These are phyloP conservation scores for Rhamnella rubrinervis DNA, from an alignment of 331 rosid species.

Conservation along the genomic window DNA sequence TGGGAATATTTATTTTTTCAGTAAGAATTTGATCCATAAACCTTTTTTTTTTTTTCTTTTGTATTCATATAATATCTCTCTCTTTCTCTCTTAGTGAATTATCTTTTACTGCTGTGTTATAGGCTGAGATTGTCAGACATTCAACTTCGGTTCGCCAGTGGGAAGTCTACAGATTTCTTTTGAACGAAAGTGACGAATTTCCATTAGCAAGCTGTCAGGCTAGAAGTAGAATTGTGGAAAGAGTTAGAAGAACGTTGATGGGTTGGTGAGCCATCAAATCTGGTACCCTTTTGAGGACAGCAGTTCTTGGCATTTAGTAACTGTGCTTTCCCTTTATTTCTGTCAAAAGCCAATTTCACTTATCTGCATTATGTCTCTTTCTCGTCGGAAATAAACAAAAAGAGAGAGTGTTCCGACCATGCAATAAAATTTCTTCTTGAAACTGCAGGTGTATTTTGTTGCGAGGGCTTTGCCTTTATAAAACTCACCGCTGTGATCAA, in stretches of 20 bases:
- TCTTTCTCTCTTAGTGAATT: not conserved
- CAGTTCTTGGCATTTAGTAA: slow-evolving; percentile 4
- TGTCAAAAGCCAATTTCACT: not conserved
- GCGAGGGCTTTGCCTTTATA: not conserved
- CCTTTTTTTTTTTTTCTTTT: slow-evolving; percentile 1
- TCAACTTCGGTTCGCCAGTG: slow-evolving; percentile 70
- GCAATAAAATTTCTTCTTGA: slow-evolving; percentile 1
- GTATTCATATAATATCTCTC: not conserved
- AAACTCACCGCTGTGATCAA: no score
- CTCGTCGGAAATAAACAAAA: slow-evolving; percentile 6
- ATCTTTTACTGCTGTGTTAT: not conserved
- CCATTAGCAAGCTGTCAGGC: slow-evolving; percentile 54
- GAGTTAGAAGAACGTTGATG: slow-evolving; percentile 77
- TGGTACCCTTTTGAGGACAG: slow-evolving; percentile 8
- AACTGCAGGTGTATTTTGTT: slow-evolving; percentile 13
- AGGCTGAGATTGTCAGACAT: slow-evolving; percentile 89
- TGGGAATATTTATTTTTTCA: slow-evolving; percentile 53
- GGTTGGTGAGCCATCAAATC: slow-evolving; percentile 58
- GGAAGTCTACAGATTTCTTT: slow-evolving; percentile 83
- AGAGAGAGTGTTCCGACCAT: not conserved
- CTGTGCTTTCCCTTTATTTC: slow-evolving; percentile 1
- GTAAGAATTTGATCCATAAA: slow-evolving; percentile 26
- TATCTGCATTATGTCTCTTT: slow-evolving; percentile 1
- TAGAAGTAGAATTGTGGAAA: slow-evolving; percentile 65
- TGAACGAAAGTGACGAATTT: slow-evolving; percentile 66